A percentile compares a stretch with the other conserved stretches of the same genome.
Evolutionary conservation across 345 rosid genomes (phyloP).

Genomic region (Corymbia maculata): DNA sequence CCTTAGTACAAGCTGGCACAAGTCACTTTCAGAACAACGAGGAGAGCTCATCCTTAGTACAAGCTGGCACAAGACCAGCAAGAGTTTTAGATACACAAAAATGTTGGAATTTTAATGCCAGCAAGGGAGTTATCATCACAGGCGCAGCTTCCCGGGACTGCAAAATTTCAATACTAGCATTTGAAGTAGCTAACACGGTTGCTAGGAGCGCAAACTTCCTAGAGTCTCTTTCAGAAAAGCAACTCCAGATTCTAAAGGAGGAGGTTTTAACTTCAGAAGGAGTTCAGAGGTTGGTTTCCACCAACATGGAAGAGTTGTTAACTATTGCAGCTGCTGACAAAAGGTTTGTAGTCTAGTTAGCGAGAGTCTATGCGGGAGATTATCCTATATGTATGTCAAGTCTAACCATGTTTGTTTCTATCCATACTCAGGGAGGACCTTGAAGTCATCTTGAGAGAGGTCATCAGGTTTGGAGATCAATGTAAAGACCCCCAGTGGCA

Average conservation of each 20-base stretch:
- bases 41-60: slow-evolving; percentile 54
- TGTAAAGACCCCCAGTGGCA: slow-evolving; percentile 94
- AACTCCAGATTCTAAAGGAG: slow-evolving; percentile 44
- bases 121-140: slow-evolving; percentile 29
- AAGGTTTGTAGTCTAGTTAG: slow-evolving; percentile 36
- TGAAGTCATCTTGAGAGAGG: slow-evolving; percentile 64
- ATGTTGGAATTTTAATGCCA: slow-evolving; percentile 60
- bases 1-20: slow-evolving; percentile 59
- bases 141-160: slow-evolving; percentile 41
- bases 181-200: slow-evolving; percentile 93
- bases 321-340: slow-evolving; percentile 83
- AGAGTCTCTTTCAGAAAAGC: slow-evolving; percentile 60
- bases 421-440: slow-evolving; percentile 63
- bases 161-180: slow-evolving; percentile 54
- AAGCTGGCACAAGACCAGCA: slow-evolving; percentile 60
- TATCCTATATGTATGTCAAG: background rate
- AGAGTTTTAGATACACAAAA: slow-evolving; percentile 70
- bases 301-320: slow-evolving; percentile 50
- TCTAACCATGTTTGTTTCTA: background rate
- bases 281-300: slow-evolving; percentile 60
- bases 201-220: slow-evolving; percentile 65
- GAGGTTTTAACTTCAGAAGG: slow-evolving; percentile 63
- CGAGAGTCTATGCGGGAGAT: background rate
- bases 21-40: slow-evolving; percentile 26
- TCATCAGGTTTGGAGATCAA: slow-evolving; percentile 73